Evolutionary conservation across 1,139 yeast genomes (phyloP), one percentile per base, ranked within the genome.

Genomic region (Pneumocystis murina): DNA sequence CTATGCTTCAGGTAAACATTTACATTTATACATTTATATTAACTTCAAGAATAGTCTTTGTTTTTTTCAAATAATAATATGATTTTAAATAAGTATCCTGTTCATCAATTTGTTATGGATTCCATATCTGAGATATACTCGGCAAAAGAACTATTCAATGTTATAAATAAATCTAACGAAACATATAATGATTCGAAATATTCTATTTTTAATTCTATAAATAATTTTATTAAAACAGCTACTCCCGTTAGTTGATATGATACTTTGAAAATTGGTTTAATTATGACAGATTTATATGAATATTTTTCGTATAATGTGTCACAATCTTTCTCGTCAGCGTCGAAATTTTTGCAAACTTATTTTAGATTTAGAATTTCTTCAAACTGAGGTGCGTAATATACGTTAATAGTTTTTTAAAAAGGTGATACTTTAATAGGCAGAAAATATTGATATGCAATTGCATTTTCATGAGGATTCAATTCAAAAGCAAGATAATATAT

Each of bases 241-340:
- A 30, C 36, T 24, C 36, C 38, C 24, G 60, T 30, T 30, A 24
- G 36, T 33, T 64, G 28, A 59, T 64, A 14, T 54, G 59, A 8
- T 24, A 48, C 5, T 10, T 48, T 12, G 17, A 33, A 35, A 38
- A 33, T 39, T 30, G 14, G 43, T 62, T n/a, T 33, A 54, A 38
- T 60, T 59, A 20, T 61, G 33, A 17, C 59, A 59, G 59, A 43
- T 61, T 14, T 38, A 58, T 38, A 40, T 62, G 17, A 64, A 86
- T 65, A 76, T 80, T 69, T 71, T 87, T 55, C 80, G 83, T 14
- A 77, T 80, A 1, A 76, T 78, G 67, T 85, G 88, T 20, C 87
- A 85, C 72, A 91, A 91, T 71, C 83, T 88, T 35, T 84, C 95
- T 63, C 80, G 96, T 63, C 92, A 88, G 71, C 82, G 96, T 68